A percentile compares a stretch with the other conserved stretches of the same genome.
These are phyloP conservation scores for Trichoderma sp. DNA, from an alignment of 2,329 filamentous ascomycete genomes.

Conservation along the genomic window DNA sequence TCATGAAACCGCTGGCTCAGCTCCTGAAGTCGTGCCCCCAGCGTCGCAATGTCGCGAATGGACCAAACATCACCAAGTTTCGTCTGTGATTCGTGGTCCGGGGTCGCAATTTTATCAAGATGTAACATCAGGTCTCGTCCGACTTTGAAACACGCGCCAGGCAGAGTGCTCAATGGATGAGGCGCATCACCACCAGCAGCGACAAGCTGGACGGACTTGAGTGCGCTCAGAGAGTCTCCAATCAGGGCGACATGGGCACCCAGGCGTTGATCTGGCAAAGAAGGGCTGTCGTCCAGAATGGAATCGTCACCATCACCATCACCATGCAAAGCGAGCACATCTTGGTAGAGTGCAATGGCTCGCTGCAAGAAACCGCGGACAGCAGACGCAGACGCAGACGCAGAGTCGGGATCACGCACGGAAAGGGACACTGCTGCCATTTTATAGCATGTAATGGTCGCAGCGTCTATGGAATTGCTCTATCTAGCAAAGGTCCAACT, in stretches of 20 bases:
- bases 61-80: constrained; percentile 24
- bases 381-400: constrained; percentile 18
- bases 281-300: neutral
- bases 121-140: constrained; percentile 27
- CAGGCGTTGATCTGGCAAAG: neutral
- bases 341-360: constrained; percentile 19
- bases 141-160: constrained; percentile 26
- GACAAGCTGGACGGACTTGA: neutral
- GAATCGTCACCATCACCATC: neutral
- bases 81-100: neutral
- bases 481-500: constrained; percentile 2
- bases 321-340: constrained; percentile 9
- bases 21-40: constrained; percentile 23
- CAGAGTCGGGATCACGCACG: neutral
- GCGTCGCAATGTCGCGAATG: constrained; percentile 20
- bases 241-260: neutral
- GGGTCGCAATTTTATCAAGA: constrained; percentile 19
- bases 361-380: constrained; percentile 24
- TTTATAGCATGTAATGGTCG: constrained; percentile 34
- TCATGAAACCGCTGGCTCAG: constrained; percentile 22
- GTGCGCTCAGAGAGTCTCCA: neutral
- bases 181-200: neutral
- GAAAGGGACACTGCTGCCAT: constrained; percentile 26
- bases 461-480: constrained; percentile 21
- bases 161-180: neutral